Evolutionary conservation across 345 rosid species (phyloP), one percentile per base, ranked within the genome.

Genomic region (Populus deltoides): DNA sequence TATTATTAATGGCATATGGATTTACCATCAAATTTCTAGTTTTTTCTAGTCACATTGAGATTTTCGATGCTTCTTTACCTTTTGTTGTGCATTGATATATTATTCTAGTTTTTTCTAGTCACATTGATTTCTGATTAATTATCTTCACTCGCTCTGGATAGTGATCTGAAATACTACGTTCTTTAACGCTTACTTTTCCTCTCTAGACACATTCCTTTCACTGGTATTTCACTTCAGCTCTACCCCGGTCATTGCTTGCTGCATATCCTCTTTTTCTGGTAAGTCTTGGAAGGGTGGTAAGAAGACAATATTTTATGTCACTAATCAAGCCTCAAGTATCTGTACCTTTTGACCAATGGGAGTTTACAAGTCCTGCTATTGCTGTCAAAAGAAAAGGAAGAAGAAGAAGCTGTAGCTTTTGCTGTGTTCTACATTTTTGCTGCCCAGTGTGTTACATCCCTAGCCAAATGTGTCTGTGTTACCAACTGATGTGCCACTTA

Each of bases 161-260:
- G 20, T 10, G 25, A 41, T 77, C 31, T 57, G 59, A 38, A 33
- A 22, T 71, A 39, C 27, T 75, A 43, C 77, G 47, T 83, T 85
- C 90, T 87, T 89, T 87, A 79, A 88, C 75, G 68, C 7, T 35
- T 71, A 73, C 82, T 77, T 73, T 71, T 51, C 63, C 63, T 84
- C 61, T 75, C 71, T 73, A 96, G 99, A 96, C 97, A 66, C 93
- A 87, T 77, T 85, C 95, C 62, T 77, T 92, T 69, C 95, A 92
- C 83, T 93, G 99, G 97, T 96, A 96, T 86, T 93, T 96, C 86
- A 92, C 95, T 85, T 96, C 97, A 35, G 98, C 99, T 75, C 98
- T 96, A 59, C 97, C 97, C 69, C 98, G 98, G 31, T 83, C 85
- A 2, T 86, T 93, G 83, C 94, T 93, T 69, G 90, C 86, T 62